Conservation (phyloP, 257 asterid genomes). For the Sherardia arvensis region DNA sequence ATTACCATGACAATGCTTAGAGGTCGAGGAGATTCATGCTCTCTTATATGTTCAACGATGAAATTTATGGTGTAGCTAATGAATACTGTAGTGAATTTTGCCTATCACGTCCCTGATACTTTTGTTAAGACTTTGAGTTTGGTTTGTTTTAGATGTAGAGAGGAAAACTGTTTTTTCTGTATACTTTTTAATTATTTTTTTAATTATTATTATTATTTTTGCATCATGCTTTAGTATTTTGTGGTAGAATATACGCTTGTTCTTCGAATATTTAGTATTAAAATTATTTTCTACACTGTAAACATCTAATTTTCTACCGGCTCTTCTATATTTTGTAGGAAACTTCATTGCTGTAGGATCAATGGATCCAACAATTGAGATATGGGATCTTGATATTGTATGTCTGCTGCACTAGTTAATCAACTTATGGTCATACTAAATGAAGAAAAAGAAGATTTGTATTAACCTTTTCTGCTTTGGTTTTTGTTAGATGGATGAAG, state of each 20-base stretch:
- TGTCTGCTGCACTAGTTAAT: constrained; percentile 11
- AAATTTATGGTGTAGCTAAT: too few relatives aligned
- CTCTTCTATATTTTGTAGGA: constrained; percentile 25
- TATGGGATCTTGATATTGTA: constrained; percentile 97
- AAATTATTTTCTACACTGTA: neutral
- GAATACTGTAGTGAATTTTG: too few relatives aligned
- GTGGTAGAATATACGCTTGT: neutral
- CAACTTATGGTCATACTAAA: neutral
- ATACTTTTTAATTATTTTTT: too few relatives aligned
- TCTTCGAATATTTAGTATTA: neutral
- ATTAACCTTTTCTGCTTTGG: neutral
- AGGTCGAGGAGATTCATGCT: neutral
- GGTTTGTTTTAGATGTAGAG: neutral
- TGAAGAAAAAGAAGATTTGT: neutral
- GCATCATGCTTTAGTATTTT: too few relatives aligned
- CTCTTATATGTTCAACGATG: too few relatives aligned
- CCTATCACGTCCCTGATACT: too few relatives aligned
- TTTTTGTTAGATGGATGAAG: constrained; percentile 69
- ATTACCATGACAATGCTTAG: neutral
- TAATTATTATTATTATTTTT: too few relatives aligned
- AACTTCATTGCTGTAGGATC: constrained; percentile 88
- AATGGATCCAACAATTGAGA: constrained; percentile 85
- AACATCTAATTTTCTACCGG: neutral
- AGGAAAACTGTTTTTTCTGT: neutral
- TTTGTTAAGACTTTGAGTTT: too few relatives aligned